Percentiles rank a stretch among this genome's conserved stretches.
phyloP scores from a whole-genome alignment of 192 early-diverging fungal genomes.

The Coemansia sp. region DNA sequence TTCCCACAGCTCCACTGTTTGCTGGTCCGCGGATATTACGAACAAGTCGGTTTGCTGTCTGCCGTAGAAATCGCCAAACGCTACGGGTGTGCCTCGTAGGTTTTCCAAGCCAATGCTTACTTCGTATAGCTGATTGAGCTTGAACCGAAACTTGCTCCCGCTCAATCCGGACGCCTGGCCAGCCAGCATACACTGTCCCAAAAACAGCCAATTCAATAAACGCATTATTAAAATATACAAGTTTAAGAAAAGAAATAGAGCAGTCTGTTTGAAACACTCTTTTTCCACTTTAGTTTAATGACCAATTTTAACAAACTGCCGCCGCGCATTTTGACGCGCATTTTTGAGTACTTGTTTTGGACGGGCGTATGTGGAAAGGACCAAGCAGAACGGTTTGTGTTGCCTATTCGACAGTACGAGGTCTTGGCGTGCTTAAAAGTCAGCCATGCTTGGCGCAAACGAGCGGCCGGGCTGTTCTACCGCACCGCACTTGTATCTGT shows the following conservation, averaged over 20 bases:
- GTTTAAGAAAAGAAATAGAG: not conserved
- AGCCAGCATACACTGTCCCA: not conserved
- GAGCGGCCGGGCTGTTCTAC: conserved; percentile 40
- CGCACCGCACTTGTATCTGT: conserved; percentile 18
- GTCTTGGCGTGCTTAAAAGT: conserved; percentile 15
- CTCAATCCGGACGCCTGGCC: conserved; percentile 15
- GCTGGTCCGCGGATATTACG: conserved; percentile 65
- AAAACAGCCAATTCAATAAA: not conserved
- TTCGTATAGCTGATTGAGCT: conserved; percentile 59
- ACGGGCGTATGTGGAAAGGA: conserved; percentile 11
- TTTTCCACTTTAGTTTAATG: not conserved
- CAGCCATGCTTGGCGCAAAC: conserved; percentile 32
- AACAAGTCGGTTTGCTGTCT: conserved; percentile 88
- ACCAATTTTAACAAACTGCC: conserved; percentile 9
- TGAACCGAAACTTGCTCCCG: conserved; percentile 45
- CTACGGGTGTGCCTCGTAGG: conserved; percentile 70
- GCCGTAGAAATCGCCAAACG: conserved; percentile 83
- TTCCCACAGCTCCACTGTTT: conserved; percentile 61
- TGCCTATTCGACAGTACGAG: conserved; percentile 27
- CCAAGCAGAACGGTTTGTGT: conserved; percentile 3
- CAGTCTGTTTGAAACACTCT: not conserved
- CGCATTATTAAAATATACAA: not conserved
- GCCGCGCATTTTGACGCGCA: conserved; percentile 11
- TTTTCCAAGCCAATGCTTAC: conserved; percentile 61
- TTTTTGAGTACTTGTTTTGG: conserved; percentile 45